Evolutionary conservation across 371 early-diverging fungal genomes (phyloP).

Genomic region (Mucor racemosus): DNA sequence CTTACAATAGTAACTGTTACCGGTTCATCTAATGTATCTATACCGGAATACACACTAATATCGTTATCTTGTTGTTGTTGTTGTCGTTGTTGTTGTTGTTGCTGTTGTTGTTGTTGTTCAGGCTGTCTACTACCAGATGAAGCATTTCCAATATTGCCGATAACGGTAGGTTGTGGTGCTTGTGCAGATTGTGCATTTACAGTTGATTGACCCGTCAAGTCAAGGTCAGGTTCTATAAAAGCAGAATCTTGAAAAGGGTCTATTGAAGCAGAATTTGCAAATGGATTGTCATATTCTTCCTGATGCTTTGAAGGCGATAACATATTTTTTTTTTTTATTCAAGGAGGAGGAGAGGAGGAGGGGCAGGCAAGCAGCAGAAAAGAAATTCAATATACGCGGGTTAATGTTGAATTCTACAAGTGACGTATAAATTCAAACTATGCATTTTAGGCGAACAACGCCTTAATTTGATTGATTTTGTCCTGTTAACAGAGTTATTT

Average conservation of each 20-base stretch:
- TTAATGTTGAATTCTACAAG: neutral
- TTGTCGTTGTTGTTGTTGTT: neutral
- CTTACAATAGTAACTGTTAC: constrained; percentile 81
- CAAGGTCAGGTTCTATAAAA: constrained; percentile 30
- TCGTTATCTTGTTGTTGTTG: neutral
- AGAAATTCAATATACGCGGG: neutral
- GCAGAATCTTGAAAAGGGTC: constrained; percentile 11
- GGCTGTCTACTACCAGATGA: neutral
- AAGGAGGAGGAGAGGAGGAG: no score
- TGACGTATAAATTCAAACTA: no score
- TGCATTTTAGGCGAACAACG: no score
- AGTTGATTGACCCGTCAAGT: constrained; percentile 41
- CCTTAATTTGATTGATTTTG: no score
- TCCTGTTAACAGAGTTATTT: no score
- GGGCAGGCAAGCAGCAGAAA: neutral
- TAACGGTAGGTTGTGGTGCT: neutral
- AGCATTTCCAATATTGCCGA: constrained; percentile 4
- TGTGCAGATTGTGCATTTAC: constrained; percentile 13
- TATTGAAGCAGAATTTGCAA: constrained; percentile 18
- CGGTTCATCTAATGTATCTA: constrained; percentile 92
- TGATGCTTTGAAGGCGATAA: constrained; percentile 4
- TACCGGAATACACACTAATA: constrained; percentile 20
- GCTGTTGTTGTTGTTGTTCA: neutral
- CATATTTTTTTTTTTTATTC: neutral
- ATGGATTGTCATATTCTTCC: constrained; percentile 29